Percentiles rank a stretch among this genome's conserved stretches.
These are phyloP conservation scores for Neltuma alba DNA, from an alignment of 306 rosid species.

Conservation along the genomic window DNA sequence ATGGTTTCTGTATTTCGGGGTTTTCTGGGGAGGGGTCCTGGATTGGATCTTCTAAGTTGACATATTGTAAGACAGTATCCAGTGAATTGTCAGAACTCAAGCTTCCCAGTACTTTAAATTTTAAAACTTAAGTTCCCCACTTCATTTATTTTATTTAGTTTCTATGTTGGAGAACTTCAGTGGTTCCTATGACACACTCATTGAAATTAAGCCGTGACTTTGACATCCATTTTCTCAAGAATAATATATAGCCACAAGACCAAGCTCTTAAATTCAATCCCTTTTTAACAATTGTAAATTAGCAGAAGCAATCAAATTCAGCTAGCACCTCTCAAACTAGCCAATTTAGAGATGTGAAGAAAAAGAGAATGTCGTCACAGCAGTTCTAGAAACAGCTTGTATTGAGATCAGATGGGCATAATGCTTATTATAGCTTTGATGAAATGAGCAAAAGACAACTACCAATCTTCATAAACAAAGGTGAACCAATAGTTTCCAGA, in stretches of 20 bases:
- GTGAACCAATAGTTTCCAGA: slow-evolving; percentile 19
- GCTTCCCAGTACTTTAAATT: not conserved
- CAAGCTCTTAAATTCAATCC: slow-evolving; percentile 3
- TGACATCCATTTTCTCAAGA: not conserved
- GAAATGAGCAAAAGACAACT: not conserved
- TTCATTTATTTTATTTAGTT: not conserved
- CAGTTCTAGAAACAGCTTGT: not conserved
- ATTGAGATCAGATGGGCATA: not conserved
- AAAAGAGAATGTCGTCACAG: not conserved
- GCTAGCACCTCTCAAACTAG: not conserved
- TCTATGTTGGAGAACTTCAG: not conserved
- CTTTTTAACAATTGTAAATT: not conserved
- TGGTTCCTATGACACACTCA: not conserved
- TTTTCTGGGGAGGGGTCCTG: not conserved
- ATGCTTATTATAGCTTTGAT: not conserved
- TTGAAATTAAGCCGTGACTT: not conserved
- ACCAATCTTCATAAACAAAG: not conserved
- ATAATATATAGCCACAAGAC: not conserved
- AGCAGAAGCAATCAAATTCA: not conserved
- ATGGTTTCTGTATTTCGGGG: not conserved
- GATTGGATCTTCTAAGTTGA: not conserved
- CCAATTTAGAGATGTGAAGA: not conserved
- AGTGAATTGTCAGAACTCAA: not conserved
- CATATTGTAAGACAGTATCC: not conserved
- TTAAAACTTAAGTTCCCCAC: not conserved